Conservation (phyloP, 2,329 filamentous ascomycete genomes). For the Pseudogymnoascus sp. region DNA sequence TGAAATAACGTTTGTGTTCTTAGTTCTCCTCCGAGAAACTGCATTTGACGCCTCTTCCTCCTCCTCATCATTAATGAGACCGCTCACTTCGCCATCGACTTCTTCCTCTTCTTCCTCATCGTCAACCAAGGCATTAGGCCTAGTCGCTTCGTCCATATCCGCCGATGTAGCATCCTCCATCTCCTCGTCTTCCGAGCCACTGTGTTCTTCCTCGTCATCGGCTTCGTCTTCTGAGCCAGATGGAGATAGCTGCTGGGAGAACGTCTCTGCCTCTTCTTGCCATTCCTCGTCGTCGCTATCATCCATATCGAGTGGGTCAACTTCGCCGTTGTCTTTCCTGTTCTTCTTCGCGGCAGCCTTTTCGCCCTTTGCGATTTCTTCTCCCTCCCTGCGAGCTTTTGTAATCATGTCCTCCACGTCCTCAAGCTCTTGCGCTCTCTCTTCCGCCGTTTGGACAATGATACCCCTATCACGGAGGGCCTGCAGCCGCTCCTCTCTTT, state of each 20-base stretch:
- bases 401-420: constrained; percentile 84
- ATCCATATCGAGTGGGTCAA: constrained; percentile 35
- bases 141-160: constrained; percentile 28
- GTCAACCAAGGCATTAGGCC: constrained; percentile 24
- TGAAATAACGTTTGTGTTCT: constrained; percentile 1
- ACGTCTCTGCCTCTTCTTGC: constrained; percentile 37
- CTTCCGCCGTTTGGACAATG: constrained; percentile 74
- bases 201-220: constrained; percentile 16
- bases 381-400: constrained; percentile 71
- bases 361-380: constrained; percentile 71
- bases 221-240: constrained; percentile 32
- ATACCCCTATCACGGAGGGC: constrained; percentile 73
- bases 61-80: constrained; percentile 26
- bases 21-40: neutral
- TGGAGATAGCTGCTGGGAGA: constrained; percentile 37
- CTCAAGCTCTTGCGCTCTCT: constrained; percentile 72
- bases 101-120: constrained; percentile 28
- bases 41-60: constrained; percentile 22
- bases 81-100: constrained; percentile 11
- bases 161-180: constrained; percentile 27
- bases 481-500: constrained; percentile 69
- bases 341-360: constrained; percentile 63
- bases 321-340: constrained; percentile 37
- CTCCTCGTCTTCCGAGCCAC: constrained; percentile 40
- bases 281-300: constrained; percentile 51